These are phyloP conservation scores for Mycosphaerella sp. DNA, from an alignment of 2,329 filamentous ascomycete genomes.

Conservation along the genomic window DNA sequence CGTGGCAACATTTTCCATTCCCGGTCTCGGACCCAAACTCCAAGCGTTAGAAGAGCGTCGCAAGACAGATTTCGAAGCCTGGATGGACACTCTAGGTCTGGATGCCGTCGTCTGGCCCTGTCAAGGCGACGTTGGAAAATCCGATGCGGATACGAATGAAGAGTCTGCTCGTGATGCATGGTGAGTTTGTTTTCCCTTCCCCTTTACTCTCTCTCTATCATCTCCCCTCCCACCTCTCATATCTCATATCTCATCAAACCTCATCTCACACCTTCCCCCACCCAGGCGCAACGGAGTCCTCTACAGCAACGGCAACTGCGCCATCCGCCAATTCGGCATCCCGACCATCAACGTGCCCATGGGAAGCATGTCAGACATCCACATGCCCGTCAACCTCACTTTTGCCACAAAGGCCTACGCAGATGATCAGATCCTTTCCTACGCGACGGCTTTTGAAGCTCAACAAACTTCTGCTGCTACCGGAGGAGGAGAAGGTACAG, in stretches of 20 bases:
- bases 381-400: slow-evolving; percentile 50
- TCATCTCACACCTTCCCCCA: too few relatives aligned
- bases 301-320: slow-evolving; percentile 51
- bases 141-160: slow-evolving; percentile 42
- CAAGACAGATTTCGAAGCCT: slow-evolving; percentile 47
- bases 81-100: slow-evolving; percentile 41
- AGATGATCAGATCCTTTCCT: slow-evolving; percentile 36
- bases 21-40: slow-evolving; percentile 41
- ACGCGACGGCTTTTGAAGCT: slow-evolving; percentile 28
- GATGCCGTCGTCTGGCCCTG: slow-evolving; percentile 48
- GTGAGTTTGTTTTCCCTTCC: not conserved
- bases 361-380: slow-evolving; percentile 41
- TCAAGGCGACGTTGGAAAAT: slow-evolving; percentile 46
- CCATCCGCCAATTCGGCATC: slow-evolving; percentile 50
- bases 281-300: slow-evolving; percentile 44
- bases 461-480: not conserved
- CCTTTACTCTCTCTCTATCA: too few relatives aligned
- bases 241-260: too few relatives aligned
- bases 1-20: slow-evolving; percentile 38
- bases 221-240: too few relatives aligned
- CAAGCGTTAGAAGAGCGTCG: slow-evolving; percentile 45
- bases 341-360: slow-evolving; percentile 51
- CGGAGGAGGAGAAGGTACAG: too few relatives aligned
- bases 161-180: slow-evolving; percentile 37
- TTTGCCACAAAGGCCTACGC: slow-evolving; percentile 48